These are phyloP conservation scores for Gynandropsis gynandra DNA, from an alignment of 345 rosid species.

Conservation along the genomic window DNA sequence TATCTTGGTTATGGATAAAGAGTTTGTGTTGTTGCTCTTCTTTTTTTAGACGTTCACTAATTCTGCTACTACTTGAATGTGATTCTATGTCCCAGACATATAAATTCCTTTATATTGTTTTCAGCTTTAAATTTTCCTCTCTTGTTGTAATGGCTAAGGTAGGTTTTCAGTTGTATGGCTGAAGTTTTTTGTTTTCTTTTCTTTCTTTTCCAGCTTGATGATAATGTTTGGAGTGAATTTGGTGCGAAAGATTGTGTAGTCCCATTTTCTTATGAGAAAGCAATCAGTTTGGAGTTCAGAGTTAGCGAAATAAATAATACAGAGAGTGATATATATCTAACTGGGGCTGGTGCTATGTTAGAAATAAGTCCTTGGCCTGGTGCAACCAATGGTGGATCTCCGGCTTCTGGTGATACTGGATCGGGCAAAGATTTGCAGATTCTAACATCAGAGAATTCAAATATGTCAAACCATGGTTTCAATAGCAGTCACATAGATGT, in stretches of 20 bases:
- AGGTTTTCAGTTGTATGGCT: conserved; percentile 10
- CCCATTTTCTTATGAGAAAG: conserved; percentile 35
- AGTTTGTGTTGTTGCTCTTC: conserved; percentile 13
- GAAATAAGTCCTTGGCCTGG: conserved; percentile 48
- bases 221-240: conserved; percentile 48
- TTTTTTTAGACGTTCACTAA: neutral
- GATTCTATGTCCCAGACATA: conserved; percentile 10
- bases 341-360: conserved; percentile 38
- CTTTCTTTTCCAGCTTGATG: conserved; percentile 44
- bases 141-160: neutral
- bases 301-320: conserved; percentile 17
- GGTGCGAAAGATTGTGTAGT: conserved; percentile 62
- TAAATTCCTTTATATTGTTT: neutral
- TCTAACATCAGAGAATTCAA: conserved; percentile 35
- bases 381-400: conserved; percentile 35
- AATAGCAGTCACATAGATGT: conserved; percentile 27
- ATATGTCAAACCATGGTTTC: conserved; percentile 36
- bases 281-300: conserved; percentile 32
- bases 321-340: conserved; percentile 27
- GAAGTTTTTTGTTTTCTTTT: neutral
- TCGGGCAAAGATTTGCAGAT: conserved; percentile 37
- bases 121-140: conserved; percentile 2
- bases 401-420: conserved; percentile 31
- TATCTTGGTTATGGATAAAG: conserved; percentile 20
- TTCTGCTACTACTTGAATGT: conserved; percentile 5